Evolutionary conservation across 2,329 filamentous ascomycete genomes (phyloP).

Genomic region (Xylaria polymorpha): DNA sequence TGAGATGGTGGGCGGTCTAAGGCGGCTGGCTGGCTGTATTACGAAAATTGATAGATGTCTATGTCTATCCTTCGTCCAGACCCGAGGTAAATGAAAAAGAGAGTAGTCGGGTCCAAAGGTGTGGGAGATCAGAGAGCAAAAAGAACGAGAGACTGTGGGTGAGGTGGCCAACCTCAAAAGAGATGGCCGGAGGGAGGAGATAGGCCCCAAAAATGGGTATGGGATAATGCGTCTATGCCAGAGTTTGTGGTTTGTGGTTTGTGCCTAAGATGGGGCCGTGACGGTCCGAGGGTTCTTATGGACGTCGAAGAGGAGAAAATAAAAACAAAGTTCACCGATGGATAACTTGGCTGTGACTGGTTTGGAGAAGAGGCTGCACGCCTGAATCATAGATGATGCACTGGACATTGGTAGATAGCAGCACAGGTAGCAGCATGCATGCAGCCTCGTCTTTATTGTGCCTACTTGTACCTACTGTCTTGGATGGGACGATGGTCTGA

Average conservation of each 20-base stretch:
- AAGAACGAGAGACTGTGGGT: background rate
- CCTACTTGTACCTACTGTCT: conserved; percentile 10
- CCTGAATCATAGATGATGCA: conserved; percentile 19
- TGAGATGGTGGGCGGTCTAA: background rate
- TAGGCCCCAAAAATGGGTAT: background rate
- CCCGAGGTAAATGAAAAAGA: background rate
- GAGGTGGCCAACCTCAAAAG: background rate
- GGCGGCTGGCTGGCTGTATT: conserved; percentile 2
- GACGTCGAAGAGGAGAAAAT: conserved; percentile 1
- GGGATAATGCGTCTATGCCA: conserved; percentile 25
- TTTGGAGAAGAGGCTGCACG: conserved; percentile 29
- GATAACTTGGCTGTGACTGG: conserved; percentile 15
- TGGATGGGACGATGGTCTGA: conserved; percentile 15
- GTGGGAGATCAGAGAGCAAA: conserved; percentile 4
- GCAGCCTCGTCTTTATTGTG: conserved; percentile 33
- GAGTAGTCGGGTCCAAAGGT: background rate
- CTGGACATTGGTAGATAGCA: background rate
- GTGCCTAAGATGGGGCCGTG: conserved; percentile 40
- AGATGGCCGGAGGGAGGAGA: background rate
- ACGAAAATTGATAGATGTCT: conserved; percentile 2
- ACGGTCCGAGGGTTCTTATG: conserved; percentile 4
- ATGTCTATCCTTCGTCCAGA: conserved; percentile 7
- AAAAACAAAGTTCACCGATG: conserved; percentile 21
- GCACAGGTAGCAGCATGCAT: conserved; percentile 25
- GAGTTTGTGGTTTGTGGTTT: conserved; percentile 14